phyloP scores from a whole-genome alignment of 2,329 filamentous ascomycete species.

The Epichloe bromicola region DNA sequence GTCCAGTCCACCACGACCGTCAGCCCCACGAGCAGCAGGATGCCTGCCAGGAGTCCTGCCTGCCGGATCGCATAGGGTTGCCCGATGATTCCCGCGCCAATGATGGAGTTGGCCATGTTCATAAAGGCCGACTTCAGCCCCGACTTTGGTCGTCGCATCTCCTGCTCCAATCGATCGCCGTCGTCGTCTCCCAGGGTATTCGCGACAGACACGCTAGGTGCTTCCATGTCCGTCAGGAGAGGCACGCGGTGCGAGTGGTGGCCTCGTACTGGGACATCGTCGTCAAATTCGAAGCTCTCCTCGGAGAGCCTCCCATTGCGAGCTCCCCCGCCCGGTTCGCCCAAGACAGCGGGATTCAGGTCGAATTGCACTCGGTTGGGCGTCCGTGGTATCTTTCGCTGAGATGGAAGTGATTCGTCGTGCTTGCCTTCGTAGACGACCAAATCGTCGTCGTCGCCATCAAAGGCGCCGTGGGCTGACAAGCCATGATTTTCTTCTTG shows the following conservation, averaged over 20 bases:
- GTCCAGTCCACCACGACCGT: slow-evolving; percentile 93
- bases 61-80: slow-evolving; percentile 95
- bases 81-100: slow-evolving; percentile 62
- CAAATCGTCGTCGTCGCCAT: slow-evolving; percentile 16
- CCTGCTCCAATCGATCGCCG: slow-evolving; percentile 35
- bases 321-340: slow-evolving; percentile 14
- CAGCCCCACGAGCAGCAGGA: slow-evolving; percentile 62
- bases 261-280: slow-evolving; percentile 34
- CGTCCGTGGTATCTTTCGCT: slow-evolving; percentile 23
- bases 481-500: slow-evolving; percentile 21
- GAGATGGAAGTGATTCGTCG: slow-evolving; percentile 3
- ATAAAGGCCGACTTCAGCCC: slow-evolving; percentile 83
- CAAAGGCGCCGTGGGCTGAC: slow-evolving; percentile 11
- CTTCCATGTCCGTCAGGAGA: slow-evolving; percentile 71
- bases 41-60: slow-evolving; percentile 72
- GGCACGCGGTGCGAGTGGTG: slow-evolving; percentile 46
- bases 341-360: slow-evolving; percentile 33
- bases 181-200: slow-evolving; percentile 29
- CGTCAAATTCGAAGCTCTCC: slow-evolving; percentile 35
- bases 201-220: slow-evolving; percentile 61
- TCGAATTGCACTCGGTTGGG: slow-evolving; percentile 68
- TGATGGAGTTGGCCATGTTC: slow-evolving; percentile 99
- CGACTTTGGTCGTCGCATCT: slow-evolving; percentile 62
- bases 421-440: slow-evolving; percentile 8
- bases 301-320: slow-evolving; percentile 6